These are phyloP conservation scores for Prunus davidiana DNA, from an alignment of 306 rosid genomes.

Conservation along the genomic window DNA sequence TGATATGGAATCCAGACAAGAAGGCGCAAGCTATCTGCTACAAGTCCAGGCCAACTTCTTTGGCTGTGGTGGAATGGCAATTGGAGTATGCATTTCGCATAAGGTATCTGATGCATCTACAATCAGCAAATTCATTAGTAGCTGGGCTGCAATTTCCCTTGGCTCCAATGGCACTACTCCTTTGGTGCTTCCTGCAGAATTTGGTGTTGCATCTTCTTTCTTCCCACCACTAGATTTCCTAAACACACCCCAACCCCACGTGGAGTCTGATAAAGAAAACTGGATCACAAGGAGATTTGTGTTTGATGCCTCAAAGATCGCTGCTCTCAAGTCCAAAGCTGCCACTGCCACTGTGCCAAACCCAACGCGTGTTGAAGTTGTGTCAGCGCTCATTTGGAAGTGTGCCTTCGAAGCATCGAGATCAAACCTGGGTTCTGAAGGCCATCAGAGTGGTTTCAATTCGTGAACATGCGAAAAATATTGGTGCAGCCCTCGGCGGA, in stretches of 20 bases:
- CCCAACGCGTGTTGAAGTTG: no score
- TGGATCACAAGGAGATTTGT: conserved; percentile 30
- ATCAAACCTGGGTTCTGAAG: background rate
- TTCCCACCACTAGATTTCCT: no score
- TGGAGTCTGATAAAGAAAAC: background rate
- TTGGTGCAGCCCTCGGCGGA: conserved; percentile 19
- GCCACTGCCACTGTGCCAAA: no score
- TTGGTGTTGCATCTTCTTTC: no score
- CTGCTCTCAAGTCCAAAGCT: no score
- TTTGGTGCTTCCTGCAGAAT: no score
- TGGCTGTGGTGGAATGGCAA: background rate
- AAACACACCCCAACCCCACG: no score
- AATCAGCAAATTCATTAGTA: no score
- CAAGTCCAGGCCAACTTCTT: background rate
- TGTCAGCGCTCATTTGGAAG: conserved; percentile 39
- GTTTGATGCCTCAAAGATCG: conserved; percentile 11
- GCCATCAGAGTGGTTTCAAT: conserved; percentile 27
- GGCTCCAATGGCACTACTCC: no score
- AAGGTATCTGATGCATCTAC: background rate
- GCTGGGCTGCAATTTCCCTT: no score
- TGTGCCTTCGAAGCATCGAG: conserved; percentile 26
- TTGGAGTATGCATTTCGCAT: conserved; percentile 35
- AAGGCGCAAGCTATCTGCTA: background rate
- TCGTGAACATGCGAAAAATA: conserved; percentile 30
- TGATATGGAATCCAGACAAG: no score